Evolutionary conservation across 163 green algal genomes (phyloP), one percentile per base, ranked within the genome.

Genomic region (Smithsoniella earleae): DNA sequence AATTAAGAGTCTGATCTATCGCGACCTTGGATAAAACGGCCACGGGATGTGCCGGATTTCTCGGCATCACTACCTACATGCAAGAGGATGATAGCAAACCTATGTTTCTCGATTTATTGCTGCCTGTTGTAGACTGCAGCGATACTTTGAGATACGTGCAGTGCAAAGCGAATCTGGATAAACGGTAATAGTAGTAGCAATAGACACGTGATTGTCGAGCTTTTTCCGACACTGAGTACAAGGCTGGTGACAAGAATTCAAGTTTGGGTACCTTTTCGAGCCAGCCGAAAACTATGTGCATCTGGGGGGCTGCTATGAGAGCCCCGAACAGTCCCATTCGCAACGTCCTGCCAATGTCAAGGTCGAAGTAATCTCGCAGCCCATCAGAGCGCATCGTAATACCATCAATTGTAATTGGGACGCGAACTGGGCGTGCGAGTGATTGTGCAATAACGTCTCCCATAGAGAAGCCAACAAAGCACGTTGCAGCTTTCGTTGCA

Each of bases 21-120:
- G 63, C 73, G 49, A 86, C 85, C 77, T 90, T 90, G 37, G 75
- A 65, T 4, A 83, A 31, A 3, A 88, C 77, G 28, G 82, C 80
- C 22, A 69, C 69, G 33, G 77, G 72, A 36, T 66, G 66, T 43
- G 75, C 75, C 2, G 79, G 77, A 8, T 54, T 1, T 37, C 36
- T 55, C 4, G 64, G 64, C 36, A 55, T 62, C 30, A 74, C 22
- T 38, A 30, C 30, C 64, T 74, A 37, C 64, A 74, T 8, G n/a
- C n/a, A n/a, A n/a, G n/a, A n/a, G n/a, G n/a, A n/a, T n/a, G n/a
- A n/a, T n/a, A n/a, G n/a, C 44, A 54, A n/a, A n/a, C n/a, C n/a
- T n/a, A n/a, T n/a, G n/a, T n/a, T n/a, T n/a, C n/a, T n/a, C n/a
- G n/a, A n/a, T n/a, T n/a, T n/a, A n/a, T n/a, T n/a, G n/a, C n/a